Evolutionary conservation across 1,284 basidiomycete species (phyloP).

Genomic region (Cutaneotrichosporon cutaneum): DNA sequence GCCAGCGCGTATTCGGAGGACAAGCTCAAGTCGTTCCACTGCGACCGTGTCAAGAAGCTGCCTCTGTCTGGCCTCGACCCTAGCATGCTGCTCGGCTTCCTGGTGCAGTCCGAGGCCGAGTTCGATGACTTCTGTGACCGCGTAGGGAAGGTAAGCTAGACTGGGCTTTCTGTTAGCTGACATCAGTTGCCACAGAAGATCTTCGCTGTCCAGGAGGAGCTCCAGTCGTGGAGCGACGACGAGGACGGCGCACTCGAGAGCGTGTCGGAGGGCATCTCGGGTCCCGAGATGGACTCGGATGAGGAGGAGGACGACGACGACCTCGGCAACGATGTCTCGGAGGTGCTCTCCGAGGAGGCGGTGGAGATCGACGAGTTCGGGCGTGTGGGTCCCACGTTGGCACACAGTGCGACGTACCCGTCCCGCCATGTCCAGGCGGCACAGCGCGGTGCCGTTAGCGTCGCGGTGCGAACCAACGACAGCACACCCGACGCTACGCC

Average conservation of each 20-base stretch:
- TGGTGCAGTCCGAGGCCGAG: conserved; percentile 76
- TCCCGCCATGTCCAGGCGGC: not conserved
- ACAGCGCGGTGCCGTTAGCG: not conserved
- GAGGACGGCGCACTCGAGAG: conserved; percentile 77
- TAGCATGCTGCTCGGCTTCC: conserved; percentile 92
- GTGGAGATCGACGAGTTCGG: conserved; percentile 20
- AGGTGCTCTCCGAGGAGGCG: not conserved
- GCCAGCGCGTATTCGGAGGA: conserved; percentile 62
- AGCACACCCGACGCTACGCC: conserved; percentile 1
- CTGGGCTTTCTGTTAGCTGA: not conserved
- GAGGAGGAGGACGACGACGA: conserved; percentile 15
- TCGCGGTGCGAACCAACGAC: not conserved
- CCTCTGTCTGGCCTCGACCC: conserved; percentile 86
- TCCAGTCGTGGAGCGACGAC: conserved; percentile 71
- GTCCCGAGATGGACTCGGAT: conserved; percentile 16
- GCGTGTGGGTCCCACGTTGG: conserved; percentile 1
- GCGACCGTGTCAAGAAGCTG: conserved; percentile 91
- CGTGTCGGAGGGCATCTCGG: conserved; percentile 63
- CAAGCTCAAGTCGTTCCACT: conserved; percentile 87
- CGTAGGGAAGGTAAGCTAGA: conserved; percentile 62
- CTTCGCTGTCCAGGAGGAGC: conserved; percentile 79
- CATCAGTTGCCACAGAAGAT: conserved; percentile 68
- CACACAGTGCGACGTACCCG: not conserved
- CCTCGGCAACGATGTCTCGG: conserved; percentile 10
- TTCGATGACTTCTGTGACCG: conserved; percentile 78